Evolutionary conservation across 2,329 filamentous ascomycete species (phyloP).

Genomic region (Claviceps paspali): DNA sequence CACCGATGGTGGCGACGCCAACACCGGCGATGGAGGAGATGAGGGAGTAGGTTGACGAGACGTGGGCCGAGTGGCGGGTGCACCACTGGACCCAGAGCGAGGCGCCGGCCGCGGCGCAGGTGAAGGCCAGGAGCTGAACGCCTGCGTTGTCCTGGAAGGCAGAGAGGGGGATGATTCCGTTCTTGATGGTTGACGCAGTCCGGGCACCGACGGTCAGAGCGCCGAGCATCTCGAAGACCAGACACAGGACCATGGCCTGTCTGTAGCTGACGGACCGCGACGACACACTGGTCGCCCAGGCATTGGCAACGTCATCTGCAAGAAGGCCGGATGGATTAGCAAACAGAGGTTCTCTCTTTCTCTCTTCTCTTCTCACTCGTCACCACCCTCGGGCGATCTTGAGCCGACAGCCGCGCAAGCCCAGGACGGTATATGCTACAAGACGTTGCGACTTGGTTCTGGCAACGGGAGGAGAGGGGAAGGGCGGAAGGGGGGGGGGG

Average conservation of each 20-base stretch:
- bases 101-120: conserved; percentile 47
- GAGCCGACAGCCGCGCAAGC: no score
- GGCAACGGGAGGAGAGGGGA: no score
- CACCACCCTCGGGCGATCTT: no score
- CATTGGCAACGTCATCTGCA: conserved; percentile 70
- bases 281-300: conserved; percentile 57
- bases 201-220: conserved; percentile 52
- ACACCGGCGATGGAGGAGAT: conserved; percentile 55
- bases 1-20: conserved; percentile 51
- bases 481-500: no score
- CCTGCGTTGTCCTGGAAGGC: conserved; percentile 46
- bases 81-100: conserved; percentile 71
- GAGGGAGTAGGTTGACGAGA: conserved; percentile 58
- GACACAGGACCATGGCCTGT: conserved; percentile 51
- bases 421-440: no score
- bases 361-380: not conserved
- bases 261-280: conserved; percentile 45
- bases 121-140: conserved; percentile 54
- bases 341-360: not conserved
- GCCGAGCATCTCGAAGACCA: conserved; percentile 53
- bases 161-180: conserved; percentile 49
- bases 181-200: conserved; percentile 67
- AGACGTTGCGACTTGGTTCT: no score
- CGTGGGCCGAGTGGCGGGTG: conserved; percentile 56
- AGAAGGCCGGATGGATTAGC: conserved; percentile 5